Evolutionary conservation across 306 rosid genomes (phyloP).

Genomic region (Vigna trinervia): DNA sequence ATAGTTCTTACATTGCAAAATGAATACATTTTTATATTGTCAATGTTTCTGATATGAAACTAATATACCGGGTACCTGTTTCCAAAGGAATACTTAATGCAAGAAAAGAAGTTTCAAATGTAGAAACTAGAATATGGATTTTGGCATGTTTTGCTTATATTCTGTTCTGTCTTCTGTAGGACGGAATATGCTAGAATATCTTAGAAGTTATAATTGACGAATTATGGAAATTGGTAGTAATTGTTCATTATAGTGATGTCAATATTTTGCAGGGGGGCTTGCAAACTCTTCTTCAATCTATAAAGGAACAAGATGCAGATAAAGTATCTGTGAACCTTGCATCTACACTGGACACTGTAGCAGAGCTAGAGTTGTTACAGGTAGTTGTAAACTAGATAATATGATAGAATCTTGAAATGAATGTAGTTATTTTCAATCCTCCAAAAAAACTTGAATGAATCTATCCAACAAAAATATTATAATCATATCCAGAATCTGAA

Average conservation of each 20-base stretch:
- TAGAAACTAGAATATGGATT: constrained; percentile 20
- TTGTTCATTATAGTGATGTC: constrained; percentile 38
- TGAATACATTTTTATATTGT: neutral
- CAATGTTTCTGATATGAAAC: constrained; percentile 24
- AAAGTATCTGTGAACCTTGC: constrained; percentile 81
- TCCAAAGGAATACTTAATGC: constrained; percentile 2
- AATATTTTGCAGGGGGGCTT: constrained; percentile 72
- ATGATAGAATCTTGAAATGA: constrained; percentile 21
- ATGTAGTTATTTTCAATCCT: constrained; percentile 22
- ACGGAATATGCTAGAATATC: constrained; percentile 11
- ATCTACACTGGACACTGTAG: constrained; percentile 80
- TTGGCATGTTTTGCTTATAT: constrained; percentile 16
- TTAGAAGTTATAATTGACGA: neutral
- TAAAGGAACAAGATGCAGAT: constrained; percentile 83
- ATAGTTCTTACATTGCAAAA: constrained; percentile 34
- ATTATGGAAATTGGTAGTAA: constrained; percentile 37
- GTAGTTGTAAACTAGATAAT: constrained; percentile 47
- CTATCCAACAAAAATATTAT: constrained; percentile 5
- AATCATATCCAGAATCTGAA: constrained; percentile 42
- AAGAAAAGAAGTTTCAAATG: constrained; percentile 26
- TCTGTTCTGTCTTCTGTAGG: constrained; percentile 2
- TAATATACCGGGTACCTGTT: neutral
- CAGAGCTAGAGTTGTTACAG: constrained; percentile 88
- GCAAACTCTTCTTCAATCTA: constrained; percentile 72
- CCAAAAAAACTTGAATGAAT: constrained; percentile 21